Conservation (phyloP, 768 basidiomycete genomes). For the Russula ochroleuca region DNA sequence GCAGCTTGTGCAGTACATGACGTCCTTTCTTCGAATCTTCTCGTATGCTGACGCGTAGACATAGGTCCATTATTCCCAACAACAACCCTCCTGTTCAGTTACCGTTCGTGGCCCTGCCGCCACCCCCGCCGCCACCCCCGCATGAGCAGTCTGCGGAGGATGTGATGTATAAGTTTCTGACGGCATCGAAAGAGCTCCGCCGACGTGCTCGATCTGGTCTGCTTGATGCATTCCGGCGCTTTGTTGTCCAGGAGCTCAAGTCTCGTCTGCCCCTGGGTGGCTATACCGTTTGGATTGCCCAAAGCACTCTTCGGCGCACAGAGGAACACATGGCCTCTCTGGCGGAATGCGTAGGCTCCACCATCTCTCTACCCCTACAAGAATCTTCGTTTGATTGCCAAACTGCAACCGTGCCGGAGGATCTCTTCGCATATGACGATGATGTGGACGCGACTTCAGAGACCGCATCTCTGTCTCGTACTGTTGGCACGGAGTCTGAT, state of each 20-base stretch:
- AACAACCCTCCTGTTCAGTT: slow-evolving; percentile 2
- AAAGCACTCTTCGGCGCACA: slow-evolving; percentile 49
- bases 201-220: slow-evolving; percentile 61
- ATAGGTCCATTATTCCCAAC: slow-evolving; percentile 24
- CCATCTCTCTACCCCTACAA: slow-evolving; percentile 13
- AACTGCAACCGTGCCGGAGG: slow-evolving; percentile 15
- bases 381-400: slow-evolving; percentile 19
- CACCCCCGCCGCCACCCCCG: slow-evolving; percentile 26
- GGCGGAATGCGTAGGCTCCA: slow-evolving; percentile 24
- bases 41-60: slow-evolving; percentile 12
- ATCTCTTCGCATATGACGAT: slow-evolving; percentile 39
- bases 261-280: slow-evolving; percentile 36
- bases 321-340: slow-evolving; percentile 35
- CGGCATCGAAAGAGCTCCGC: slow-evolving; percentile 44
- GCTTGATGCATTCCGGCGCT: slow-evolving; percentile 61
- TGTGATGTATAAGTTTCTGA: slow-evolving; percentile 19
- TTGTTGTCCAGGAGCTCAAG: slow-evolving; percentile 52
- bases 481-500: slow-evolving; percentile 41
- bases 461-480: slow-evolving; percentile 23
- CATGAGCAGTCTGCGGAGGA: slow-evolving; percentile 21
- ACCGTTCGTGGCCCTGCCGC: slow-evolving; percentile 16
- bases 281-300: slow-evolving; percentile 53
- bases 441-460: slow-evolving; percentile 28
- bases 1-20: slow-evolving; percentile 57
- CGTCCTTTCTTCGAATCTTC: slow-evolving; percentile 8